Evolutionary conservation across 805 yeast species (phyloP), one percentile per base, ranked within the genome.

Genomic region (Starmera amethionina): DNA sequence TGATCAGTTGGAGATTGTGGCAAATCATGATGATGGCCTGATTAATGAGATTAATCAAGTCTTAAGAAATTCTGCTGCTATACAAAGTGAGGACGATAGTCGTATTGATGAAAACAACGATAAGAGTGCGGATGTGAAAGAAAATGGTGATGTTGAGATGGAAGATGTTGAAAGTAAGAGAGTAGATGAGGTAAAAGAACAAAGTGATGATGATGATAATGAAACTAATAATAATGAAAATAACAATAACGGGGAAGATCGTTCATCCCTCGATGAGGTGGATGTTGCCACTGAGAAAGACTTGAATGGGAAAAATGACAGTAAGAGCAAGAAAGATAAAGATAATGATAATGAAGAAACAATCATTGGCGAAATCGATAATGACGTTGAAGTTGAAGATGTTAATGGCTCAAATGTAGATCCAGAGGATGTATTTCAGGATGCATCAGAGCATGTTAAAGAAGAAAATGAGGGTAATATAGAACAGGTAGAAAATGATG

Each of bases 1-100:
- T 49, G 57, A 49, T 15, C 63, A 59, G 38, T 42, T 66, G 41
- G 62, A 63, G 40, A 54, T 51, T 39, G 51, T 49, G 15, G 43
- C 54, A 15, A 55, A 52, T 40, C 55, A 49, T 14, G 62, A 58
- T 40, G 55, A 46, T n/a, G 36, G 51, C 1, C 37, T 46, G 2
- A 42, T 46, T 8, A 43, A 36, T 28, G 52, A 49, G 10, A 41
- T 50, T 12, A 37, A 35, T 14, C 25, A 35, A 35, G 38, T 35
- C 5, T 42, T 44, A 36, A 45, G 43, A 10, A 45, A 44, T 25
- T 42, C 42, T 16, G 44, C 40, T 30, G 49, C 41, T 29, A 49
- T 47, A 16, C 49, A 51, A 15, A 42, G 35, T 10, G 45, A 44
- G 25, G 41, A 39, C 36, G 18, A 34, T 18, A 18, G 16, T 19